Base-by-base conservation (phyloP, 2,329 filamentous ascomycete species). In the Microcera coccophila region DNA sequence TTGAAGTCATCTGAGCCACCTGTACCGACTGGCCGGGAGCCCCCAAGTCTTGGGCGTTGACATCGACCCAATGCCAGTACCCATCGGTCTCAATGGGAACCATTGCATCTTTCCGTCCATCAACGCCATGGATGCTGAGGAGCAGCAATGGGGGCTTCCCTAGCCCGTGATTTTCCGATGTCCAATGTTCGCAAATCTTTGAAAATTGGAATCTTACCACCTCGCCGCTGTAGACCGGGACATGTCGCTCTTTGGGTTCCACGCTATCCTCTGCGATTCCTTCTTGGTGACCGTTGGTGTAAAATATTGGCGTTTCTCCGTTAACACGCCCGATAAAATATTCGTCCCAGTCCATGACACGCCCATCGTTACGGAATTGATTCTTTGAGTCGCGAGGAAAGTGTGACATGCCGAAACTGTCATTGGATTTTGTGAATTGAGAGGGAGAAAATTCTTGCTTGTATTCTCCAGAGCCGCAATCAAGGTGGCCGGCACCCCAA, bases 401-500 rank as follows among this genome's bases (percentile, higher is more conserved):
- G 61, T 98, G 93, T 16, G 76, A 78, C 15, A 80, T 67, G 0
- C 89, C 89, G 59, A 98, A 95, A 21, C 85, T 78, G 41, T 91
- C 84, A 60, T 96, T 96, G 38, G 67, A 64, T 45, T 69, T 64
- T 3, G 68, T 77, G 54, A 85, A 85, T 50, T 78, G 66, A 7
- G 73, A 64, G 0, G 89, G 79, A 1, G 72, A 75, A 63, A 96
- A 95, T 3, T 71, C 62, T 54, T 84, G 77, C 33, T 76, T 76
- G 67, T 90, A 96, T 2, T 71, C 64, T 43, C 75, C 66, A n/a
- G n/a, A n/a, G 38, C 41, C 50, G 16, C 59, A 71, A 33, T 73
- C 66, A 8, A 95, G 66, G 48, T 79, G 72, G 2, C 91, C 91
- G 0, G 91, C 88, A 29, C 93, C 93, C 93, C 93, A 98, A 62